Base-by-base conservation (phyloP, 495 filamentous ascomycete species). In the Podospora didyma region DNA sequence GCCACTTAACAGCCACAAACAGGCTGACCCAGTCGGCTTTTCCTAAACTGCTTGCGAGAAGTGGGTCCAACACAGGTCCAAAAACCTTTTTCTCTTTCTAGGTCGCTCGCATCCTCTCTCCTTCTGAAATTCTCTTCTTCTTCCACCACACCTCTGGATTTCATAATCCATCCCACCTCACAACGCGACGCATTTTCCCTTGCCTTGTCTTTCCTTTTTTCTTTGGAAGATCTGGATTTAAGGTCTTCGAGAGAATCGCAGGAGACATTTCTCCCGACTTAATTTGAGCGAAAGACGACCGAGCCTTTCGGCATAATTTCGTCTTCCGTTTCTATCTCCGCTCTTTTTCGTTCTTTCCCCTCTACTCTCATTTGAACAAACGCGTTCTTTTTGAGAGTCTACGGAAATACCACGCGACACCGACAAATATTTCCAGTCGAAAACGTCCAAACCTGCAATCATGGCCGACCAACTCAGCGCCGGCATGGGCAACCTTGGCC, bases 401-500 rank as follows among this genome's bases (percentile, higher is more conserved):
- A 51, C 22, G 52, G 64, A 63, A 49, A 55, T 61, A 31, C 35
- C 20, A 24, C 44, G 62, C 49, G 23, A 58, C 46, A 54, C 31
- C 55, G 49, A 47, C 56, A 53, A 23, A 61, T 52, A 45, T 54
- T 56, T 39, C 23, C 53, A 34, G 7, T 24, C 49, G 52, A 16
- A 47, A 52, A 58, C n/a, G 37, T 57, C 49, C 44, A 45, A 55
- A 52, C 49, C 34, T 26, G 53, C 61, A 68, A 78, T 69, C 63
- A 97, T 97, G 94, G 93, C 94, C 73, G 92, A 96, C 73, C 86
- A 95, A 77, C 85, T 98, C 62, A 90, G 92, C 73, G 89, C 96
- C 86, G 85, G 83, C 73, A 92, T 97, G 88, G 85, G 82, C 72
- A 86, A 87, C 70, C 79, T 96, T 67, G 87, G 80, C 70, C 79